Percentiles rank a stretch among this genome's conserved stretches.
These are phyloP conservation scores for Oldenlandia corymbosa DNA, from an alignment of 257 asterid species.

Conservation along the genomic window DNA sequence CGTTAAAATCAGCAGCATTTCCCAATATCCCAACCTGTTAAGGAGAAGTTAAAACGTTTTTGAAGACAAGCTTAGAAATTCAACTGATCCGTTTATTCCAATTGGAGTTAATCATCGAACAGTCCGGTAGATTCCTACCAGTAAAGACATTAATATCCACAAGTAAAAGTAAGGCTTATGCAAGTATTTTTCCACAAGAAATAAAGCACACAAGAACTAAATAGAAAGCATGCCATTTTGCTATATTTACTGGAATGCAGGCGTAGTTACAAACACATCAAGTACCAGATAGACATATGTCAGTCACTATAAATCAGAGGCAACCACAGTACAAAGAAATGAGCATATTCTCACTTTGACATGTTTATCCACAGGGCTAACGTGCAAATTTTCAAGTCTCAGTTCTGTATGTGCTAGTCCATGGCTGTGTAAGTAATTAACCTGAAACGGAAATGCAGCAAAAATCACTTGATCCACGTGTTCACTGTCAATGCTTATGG, in stretches of 20 bases:
- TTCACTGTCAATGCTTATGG: neutral
- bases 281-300: too few relatives aligned
- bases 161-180: neutral
- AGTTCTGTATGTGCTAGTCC: conserved; percentile 96
- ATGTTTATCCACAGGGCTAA: conserved; percentile 84
- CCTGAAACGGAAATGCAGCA: conserved; percentile 40
- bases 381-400: conserved; percentile 87
- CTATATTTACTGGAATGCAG: too few relatives aligned
- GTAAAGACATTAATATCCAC: neutral
- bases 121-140: neutral
- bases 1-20: conserved; percentile 78
- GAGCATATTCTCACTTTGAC: conserved; percentile 59
- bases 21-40: conserved; percentile 88
- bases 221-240: too few relatives aligned
- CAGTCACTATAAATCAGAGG: too few relatives aligned
- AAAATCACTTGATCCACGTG: conserved; percentile 10
- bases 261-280: neutral
- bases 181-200: neutral
- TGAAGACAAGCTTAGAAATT: neutral
- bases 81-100: too few relatives aligned
- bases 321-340: conserved; percentile 8
- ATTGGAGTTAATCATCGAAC: too few relatives aligned
- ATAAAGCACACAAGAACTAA: too few relatives aligned
- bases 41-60: conserved; percentile 1
- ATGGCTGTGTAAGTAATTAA: conserved; percentile 91